phyloP scores from a whole-genome alignment of 768 basidiomycete species.

The Macrolepiota fuliginosa region DNA sequence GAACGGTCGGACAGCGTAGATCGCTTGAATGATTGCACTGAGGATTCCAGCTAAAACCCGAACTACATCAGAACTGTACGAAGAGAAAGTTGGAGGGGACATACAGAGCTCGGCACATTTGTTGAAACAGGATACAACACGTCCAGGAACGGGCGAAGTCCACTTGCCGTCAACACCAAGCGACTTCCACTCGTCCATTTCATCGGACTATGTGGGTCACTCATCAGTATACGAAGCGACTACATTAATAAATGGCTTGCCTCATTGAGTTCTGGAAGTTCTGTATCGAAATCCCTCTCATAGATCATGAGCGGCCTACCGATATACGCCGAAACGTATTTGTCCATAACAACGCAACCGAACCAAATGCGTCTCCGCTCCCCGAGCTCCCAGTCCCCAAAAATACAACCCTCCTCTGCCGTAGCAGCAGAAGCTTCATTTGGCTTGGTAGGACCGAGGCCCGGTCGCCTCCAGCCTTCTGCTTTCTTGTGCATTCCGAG shows the following conservation, averaged over 20 bases:
- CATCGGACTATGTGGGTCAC: slow-evolving; percentile 52
- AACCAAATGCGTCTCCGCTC: slow-evolving; percentile 77
- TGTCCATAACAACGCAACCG: slow-evolving; percentile 75
- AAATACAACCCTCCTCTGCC: slow-evolving; percentile 37
- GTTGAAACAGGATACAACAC: slow-evolving; percentile 72
- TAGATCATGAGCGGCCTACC: slow-evolving; percentile 73
- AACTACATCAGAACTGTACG: slow-evolving; percentile 4
- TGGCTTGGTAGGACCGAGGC: slow-evolving; percentile 33
- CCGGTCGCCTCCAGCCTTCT: slow-evolving; percentile 70
- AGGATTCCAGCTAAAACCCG: slow-evolving; percentile 57
- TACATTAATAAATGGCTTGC: slow-evolving; percentile 28
- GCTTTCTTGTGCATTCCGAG: slow-evolving; percentile 80
- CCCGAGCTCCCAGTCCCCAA: slow-evolving; percentile 59
- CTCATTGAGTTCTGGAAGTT: slow-evolving; percentile 59
- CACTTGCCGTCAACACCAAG: slow-evolving; percentile 18
- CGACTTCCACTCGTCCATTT: slow-evolving; percentile 51
- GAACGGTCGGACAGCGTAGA: slow-evolving; percentile 64
- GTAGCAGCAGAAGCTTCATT: neutral
- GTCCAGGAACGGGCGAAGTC: slow-evolving; percentile 38
- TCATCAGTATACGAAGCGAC: slow-evolving; percentile 5
- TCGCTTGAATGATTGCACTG: slow-evolving; percentile 62
- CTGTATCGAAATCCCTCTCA: slow-evolving; percentile 76
- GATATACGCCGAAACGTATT: slow-evolving; percentile 78
- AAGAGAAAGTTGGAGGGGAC: slow-evolving; percentile 21
- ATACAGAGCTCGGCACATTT: slow-evolving; percentile 70